Percentiles rank a stretch among this genome's conserved stretches.
Evolutionary conservation across 495 filamentous ascomycete species (phyloP).

Genomic region (Neurospora sublineolata): DNA sequence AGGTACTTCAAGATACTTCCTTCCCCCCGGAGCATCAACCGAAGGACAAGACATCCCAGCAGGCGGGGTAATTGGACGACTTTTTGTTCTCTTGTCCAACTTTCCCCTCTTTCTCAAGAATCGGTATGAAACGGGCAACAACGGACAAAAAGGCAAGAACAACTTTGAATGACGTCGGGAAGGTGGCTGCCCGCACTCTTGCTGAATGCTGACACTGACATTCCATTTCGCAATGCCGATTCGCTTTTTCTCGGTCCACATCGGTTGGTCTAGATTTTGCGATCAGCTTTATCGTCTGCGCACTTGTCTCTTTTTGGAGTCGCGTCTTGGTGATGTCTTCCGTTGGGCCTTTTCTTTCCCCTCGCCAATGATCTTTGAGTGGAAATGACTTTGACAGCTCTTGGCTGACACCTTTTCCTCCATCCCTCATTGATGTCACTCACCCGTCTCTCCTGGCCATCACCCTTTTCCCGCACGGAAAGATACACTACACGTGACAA

Average conservation of each 20-base stretch:
- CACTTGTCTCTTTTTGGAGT: not conserved
- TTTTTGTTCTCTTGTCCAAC: not conserved
- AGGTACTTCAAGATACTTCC: not conserved
- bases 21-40: not conserved
- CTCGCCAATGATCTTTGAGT: not conserved
- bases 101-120: not conserved
- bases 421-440: not conserved
- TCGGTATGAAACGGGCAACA: not conserved
- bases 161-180: not conserved
- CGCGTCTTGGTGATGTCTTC: not conserved
- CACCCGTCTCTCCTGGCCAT: not conserved
- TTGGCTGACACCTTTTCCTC: not conserved
- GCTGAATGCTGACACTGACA: not conserved
- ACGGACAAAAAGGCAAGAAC: not conserved
- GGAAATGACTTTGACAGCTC: not conserved
- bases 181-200: not conserved
- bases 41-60: not conserved
- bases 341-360: not conserved
- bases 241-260: not conserved
- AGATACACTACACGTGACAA: not conserved
- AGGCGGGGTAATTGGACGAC: not conserved
- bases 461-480: not conserved
- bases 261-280: not conserved
- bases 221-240: too few species aligned
- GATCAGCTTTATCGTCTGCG: not conserved